A percentile compares a stretch with the other conserved stretches of the same genome.
phyloP scores from a whole-genome alignment of 1,284 basidiomycete species.

The Tetrapyrgos nigripes region DNA sequence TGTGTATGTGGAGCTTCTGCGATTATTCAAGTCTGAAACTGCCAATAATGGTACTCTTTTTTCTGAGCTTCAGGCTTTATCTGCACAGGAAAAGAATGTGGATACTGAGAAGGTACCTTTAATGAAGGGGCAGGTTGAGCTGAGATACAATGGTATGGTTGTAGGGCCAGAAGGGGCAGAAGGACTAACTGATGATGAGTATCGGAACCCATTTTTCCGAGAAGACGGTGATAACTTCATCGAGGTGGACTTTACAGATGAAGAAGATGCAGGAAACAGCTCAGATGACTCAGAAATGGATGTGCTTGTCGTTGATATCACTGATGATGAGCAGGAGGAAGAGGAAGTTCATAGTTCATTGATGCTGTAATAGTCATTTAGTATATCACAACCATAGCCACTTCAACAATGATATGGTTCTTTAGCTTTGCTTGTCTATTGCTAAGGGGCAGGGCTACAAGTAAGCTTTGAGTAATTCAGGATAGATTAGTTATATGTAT shows the following conservation, averaged over 20 bases:
- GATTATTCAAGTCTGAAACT: background rate
- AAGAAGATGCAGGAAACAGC: background rate
- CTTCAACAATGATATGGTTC: too few relatives aligned
- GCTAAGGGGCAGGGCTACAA: too few relatives aligned
- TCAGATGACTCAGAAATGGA: too few relatives aligned
- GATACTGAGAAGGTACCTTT: background rate
- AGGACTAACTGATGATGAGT: background rate
- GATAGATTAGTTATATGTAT: too few relatives aligned
- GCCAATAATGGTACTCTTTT: background rate
- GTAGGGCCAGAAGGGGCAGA: background rate
- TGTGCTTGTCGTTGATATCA: background rate
- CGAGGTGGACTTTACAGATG: background rate
- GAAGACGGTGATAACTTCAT: background rate
- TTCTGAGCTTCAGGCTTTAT: background rate
- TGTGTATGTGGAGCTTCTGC: constrained; percentile 6
- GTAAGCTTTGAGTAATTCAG: too few relatives aligned
- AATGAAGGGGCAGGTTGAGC: background rate
- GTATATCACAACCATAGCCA: too few relatives aligned
- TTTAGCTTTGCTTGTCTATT: too few relatives aligned
- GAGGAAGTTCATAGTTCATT: too few relatives aligned
- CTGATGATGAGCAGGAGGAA: background rate
- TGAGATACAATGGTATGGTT: background rate
- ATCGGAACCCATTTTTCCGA: background rate
- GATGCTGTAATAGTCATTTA: too few relatives aligned
- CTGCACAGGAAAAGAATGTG: background rate